A percentile compares a stretch with the other conserved stretches of the same genome.
Conservation (phyloP, 192 early-diverging fungal species). For the Phycomyces nitens region DNA sequence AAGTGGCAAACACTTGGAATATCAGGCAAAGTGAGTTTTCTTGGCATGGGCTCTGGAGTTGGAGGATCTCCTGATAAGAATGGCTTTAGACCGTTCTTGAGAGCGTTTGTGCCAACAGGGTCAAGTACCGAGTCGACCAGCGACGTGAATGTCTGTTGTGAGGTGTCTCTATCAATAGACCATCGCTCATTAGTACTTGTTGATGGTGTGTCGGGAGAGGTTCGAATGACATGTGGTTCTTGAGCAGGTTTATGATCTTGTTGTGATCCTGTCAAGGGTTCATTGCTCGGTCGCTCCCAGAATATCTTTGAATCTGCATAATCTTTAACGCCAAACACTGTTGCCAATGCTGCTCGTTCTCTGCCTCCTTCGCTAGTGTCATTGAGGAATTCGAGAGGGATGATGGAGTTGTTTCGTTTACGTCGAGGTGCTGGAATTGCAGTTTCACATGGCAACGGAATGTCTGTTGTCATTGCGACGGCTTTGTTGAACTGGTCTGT, state of each 20-base stretch:
- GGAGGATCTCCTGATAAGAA: not conserved
- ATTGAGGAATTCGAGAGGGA: conserved; percentile 16
- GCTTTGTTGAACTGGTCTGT: not conserved
- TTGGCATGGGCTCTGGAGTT: not conserved
- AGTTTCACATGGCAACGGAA: conserved; percentile 9
- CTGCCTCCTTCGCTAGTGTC: conserved; percentile 14
- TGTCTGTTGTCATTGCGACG: conserved; percentile 5
- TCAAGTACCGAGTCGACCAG: not conserved
- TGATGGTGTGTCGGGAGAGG: not conserved
- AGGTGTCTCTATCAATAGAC: not conserved
- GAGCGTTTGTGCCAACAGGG: not conserved
- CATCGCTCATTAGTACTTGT: not conserved
- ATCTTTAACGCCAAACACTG: conserved; percentile 22
- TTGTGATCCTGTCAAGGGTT: not conserved
- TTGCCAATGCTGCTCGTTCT: conserved; percentile 16
- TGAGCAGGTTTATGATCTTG: conserved; percentile 1
- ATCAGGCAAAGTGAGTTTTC: conserved; percentile 3
- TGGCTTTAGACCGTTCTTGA: not conserved
- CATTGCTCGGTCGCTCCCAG: not conserved
- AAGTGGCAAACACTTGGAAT: conserved; percentile 12
- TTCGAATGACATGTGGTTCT: not conserved
- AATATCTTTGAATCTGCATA: conserved; percentile 16
- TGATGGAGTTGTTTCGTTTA: conserved; percentile 21
- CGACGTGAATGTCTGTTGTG: not conserved
- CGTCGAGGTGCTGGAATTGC: not conserved